Base-by-base conservation (phyloP, 2,329 filamentous ascomycete genomes). In the Aphanoascus verrucosus region DNA sequence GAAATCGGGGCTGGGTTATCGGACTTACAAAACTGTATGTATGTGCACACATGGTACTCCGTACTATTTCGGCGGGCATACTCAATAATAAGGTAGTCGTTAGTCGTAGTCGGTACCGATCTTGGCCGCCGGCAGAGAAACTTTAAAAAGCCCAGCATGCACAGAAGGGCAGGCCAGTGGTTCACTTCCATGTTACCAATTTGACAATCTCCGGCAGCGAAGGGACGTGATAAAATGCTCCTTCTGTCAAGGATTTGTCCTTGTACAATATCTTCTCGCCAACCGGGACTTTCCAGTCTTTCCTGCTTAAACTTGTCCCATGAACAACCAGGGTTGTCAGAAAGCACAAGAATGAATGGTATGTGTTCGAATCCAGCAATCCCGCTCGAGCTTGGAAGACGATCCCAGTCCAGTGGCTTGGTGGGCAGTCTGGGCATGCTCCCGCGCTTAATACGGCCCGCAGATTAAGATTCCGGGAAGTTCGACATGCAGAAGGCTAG, bases 401-500 rank as follows among this genome's bases (percentile, higher is more conserved):
- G 3, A 43, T 23, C 48, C 48, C 19, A 28, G 48, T 43, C 38
- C 8, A 12, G 38, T 17, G 37, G 48, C 38, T 42, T 50, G 20
- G n/a, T 12, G 38, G 7, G 12, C 12, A 49, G 46, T 49, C 45
- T 47, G 14, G 45, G 45, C 45, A 20, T 23, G 11, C 14, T 19
- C 35, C 17, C 47, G 47, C 47, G 47, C 47, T 40, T 49, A 41
- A 12, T 31, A 19, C 23, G 34, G 46, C 23, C 12, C n/a, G 46
- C 9, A 37, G 11, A n/a, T 34, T 47, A 43, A 50, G 48, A 50
- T 34, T 43, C 31, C 38, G 38, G 38, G 48, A 50, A 15, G 38
- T 34, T 50, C 34, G 38, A 32, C 15, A 19, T 23, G 48, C 48
- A 50, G 48, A 12, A 9, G 20, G 31, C 37, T 7, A 43, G 48